phyloP scores from a whole-genome alignment of 2,329 filamentous ascomycete genomes.

The Penicillium sp. region DNA sequence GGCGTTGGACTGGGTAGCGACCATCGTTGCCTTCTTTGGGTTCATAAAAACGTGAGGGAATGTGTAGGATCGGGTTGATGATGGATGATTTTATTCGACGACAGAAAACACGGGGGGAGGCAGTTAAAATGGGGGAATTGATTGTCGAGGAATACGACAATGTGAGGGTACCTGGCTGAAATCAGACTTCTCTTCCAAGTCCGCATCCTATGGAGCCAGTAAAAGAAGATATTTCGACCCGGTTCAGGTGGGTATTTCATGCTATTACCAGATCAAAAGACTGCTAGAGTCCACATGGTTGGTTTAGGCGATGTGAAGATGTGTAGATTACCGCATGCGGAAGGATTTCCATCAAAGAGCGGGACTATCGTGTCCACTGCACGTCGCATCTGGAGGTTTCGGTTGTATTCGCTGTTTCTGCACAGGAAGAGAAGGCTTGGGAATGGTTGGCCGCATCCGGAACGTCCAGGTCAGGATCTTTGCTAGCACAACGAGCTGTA shows the following conservation, averaged over 20 bases:
- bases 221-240: background rate
- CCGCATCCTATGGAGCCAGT: background rate
- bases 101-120: background rate
- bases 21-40: slow-evolving; percentile 11
- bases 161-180: background rate
- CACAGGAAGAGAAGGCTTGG: background rate
- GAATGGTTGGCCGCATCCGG: slow-evolving; percentile 1
- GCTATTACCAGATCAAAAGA: background rate
- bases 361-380: background rate
- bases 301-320: background rate
- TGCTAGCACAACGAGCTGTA: background rate
- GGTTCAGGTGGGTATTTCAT: background rate
- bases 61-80: background rate
- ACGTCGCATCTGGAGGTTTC: slow-evolving; percentile 7
- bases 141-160: background rate
- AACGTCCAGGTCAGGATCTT: background rate
- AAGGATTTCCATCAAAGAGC: background rate
- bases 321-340: slow-evolving; percentile 15
- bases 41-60: background rate
- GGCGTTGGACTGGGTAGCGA: slow-evolving; percentile 11
- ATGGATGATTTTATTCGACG: background rate
- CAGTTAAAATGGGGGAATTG: background rate
- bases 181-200: background rate
- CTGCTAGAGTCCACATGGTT: background rate
- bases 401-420: slow-evolving; percentile 11